These are phyloP conservation scores for Achlya hypogyna DNA, from an alignment of 352 stramenopile species.

Conservation along the genomic window DNA sequence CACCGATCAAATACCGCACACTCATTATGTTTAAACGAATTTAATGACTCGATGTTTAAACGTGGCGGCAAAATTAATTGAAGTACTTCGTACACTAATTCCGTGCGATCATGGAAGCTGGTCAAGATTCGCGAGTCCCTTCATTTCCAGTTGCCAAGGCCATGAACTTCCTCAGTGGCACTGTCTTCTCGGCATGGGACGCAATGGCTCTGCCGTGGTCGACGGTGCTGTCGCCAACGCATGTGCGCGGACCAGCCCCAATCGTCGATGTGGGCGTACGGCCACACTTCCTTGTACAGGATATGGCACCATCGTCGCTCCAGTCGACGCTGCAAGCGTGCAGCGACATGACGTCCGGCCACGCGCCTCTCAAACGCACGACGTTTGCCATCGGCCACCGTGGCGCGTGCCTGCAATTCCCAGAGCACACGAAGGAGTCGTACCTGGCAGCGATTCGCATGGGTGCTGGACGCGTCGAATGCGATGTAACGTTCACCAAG, in stretches of 20 bases:
- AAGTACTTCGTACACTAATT: too few species aligned
- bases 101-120: too few species aligned
- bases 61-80: too few species aligned
- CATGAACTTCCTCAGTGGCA: too few species aligned
- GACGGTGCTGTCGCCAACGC: background rate
- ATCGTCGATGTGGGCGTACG: background rate
- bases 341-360: background rate
- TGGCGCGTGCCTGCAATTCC: constrained; percentile 38
- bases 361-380: constrained; percentile 20
- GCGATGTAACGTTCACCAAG: constrained; percentile 59
- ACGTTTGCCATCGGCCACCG: constrained; percentile 47
- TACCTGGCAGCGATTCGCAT: constrained; percentile 32
- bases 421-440: constrained; percentile 33
- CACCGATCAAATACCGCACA: too few species aligned
- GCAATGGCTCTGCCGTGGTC: too few species aligned
- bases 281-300: background rate
- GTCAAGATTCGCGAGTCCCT: too few species aligned
- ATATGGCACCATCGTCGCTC: background rate
- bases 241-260: background rate
- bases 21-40: too few species aligned
- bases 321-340: background rate
- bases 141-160: too few species aligned
- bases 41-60: too few species aligned
- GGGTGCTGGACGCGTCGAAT: constrained; percentile 53
- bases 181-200: too few species aligned